phyloP scores from a whole-genome alignment of 2,329 filamentous ascomycete species.

The Fusarium devonianum region DNA sequence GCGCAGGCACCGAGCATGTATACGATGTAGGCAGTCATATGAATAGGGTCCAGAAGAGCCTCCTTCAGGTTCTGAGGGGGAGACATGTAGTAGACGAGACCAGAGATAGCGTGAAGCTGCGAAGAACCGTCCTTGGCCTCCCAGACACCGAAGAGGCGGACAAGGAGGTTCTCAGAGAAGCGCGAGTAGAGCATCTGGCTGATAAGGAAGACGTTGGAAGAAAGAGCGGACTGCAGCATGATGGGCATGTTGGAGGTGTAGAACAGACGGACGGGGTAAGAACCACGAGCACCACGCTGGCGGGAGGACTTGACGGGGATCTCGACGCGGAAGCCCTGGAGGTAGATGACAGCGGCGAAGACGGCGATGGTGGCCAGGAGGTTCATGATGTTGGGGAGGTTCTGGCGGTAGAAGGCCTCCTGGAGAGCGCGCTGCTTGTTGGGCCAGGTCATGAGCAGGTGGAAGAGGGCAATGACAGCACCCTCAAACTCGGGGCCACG shows the following conservation, averaged over 20 bases:
- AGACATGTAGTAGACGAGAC: constrained; percentile 99
- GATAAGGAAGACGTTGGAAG: constrained; percentile 98
- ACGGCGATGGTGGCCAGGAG: constrained; percentile 89
- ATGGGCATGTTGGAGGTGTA: constrained; percentile 99
- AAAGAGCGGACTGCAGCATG: constrained; percentile 98
- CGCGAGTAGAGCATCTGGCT: constrained; percentile 99
- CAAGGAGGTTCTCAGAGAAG: constrained; percentile 98
- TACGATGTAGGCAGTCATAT: constrained; percentile 91
- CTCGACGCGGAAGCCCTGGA: constrained; percentile 98
- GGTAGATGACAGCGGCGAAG: constrained; percentile 98
- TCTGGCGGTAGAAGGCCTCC: constrained; percentile 99
- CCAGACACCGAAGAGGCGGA: constrained; percentile 97
- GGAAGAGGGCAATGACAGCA: constrained; percentile 96
- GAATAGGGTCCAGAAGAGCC: constrained; percentile 93
- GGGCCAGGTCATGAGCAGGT: constrained; percentile 96
- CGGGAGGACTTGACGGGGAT: constrained; percentile 99
- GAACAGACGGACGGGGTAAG: constrained; percentile 98
- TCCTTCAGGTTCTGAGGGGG: constrained; percentile 98
- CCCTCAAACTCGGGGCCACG: constrained; percentile 99
- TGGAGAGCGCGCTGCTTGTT: constrained; percentile 99
- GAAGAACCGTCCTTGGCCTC: constrained; percentile 95
- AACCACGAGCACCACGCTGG: constrained; percentile 97
- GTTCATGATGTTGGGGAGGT: constrained; percentile 99
- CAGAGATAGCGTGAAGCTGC: constrained; percentile 91
- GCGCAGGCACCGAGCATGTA: constrained; percentile 99